Evolutionary conservation across 495 filamentous ascomycete genomes (phyloP), one percentile per base, ranked within the genome.

Genomic region (Penicillium chermesinum): DNA sequence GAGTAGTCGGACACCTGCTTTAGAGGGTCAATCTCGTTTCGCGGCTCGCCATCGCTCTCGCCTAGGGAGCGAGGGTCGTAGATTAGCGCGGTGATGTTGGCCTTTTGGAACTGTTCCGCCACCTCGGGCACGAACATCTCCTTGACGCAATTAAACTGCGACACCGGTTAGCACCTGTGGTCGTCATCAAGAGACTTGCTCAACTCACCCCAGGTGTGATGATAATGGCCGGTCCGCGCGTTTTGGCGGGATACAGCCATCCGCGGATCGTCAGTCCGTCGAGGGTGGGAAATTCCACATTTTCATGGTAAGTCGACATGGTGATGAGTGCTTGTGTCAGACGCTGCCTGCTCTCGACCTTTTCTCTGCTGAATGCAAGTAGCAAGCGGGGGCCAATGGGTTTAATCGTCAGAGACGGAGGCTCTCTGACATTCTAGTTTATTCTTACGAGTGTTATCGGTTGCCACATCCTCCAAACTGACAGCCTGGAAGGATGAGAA

Each of bases 131-230:
- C 19, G 1, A 62, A 33, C 52, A 70, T 66, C 46, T 75, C 71
- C 49, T 74, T 73, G 42, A 69, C 59, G 25, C 54, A 59, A 47
- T 71, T 72, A 58, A 75, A 76, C 74, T 77, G 30, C 17, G 8
- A 22, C 33, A 25, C 17, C 27, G 32, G 36, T 41, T 34, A 20
- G 37, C 38, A 17, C n/a, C 17, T 21, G 10, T 14, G 22, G 22
- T 54, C 50, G 21, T 61, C n/a, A n/a, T n/a, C n/a, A n/a, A n/a
- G n/a, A n/a, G n/a, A n/a, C n/a, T n/a, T n/a, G n/a, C n/a, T n/a
- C n/a, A n/a, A n/a, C n/a, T n/a, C n/a, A 75, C 71, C 0, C 70
- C 70, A 4, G 57, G 69, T 13, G 53, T 58, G 46, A 74, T 67
- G 21, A 74, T 59, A 6, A 75, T 57, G 4, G 47, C 65, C 0